Percentiles rank a stretch among this genome's conserved stretches.
Conservation (phyloP, 1,139 yeast genomes). For the Arxiozyma bovina region DNA sequence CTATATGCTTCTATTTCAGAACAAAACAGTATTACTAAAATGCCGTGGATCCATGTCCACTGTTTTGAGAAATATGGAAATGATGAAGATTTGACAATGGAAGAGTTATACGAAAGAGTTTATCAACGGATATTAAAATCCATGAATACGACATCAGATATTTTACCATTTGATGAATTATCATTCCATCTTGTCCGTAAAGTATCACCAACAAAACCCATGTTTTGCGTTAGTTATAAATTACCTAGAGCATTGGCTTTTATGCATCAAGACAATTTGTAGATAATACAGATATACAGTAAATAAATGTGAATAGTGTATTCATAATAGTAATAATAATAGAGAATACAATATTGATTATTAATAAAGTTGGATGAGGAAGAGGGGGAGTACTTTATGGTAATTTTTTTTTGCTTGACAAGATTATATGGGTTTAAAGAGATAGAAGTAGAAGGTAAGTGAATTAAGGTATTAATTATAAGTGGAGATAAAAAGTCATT, state of each 20-base stretch:
- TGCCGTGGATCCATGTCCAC: conserved; percentile 80
- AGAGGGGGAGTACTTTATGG: no score
- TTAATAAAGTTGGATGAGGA: no score
- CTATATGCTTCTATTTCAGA: conserved; percentile 37
- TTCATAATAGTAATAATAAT: no score
- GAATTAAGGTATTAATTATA: no score
- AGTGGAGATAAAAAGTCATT: no score
- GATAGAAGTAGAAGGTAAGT: no score
- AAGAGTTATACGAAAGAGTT: conserved; percentile 56
- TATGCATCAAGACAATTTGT: not conserved
- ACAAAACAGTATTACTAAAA: conserved; percentile 37
- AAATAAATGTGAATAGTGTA: not conserved
- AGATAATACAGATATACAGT: not conserved
- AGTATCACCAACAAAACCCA: conserved; percentile 94
- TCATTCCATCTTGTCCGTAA: conserved; percentile 76
- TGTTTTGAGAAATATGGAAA: conserved; percentile 84
- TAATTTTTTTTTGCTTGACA: no score
- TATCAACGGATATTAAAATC: conserved; percentile 49
- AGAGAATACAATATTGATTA: not conserved
- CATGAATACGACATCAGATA: conserved; percentile 36
- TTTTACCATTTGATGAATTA: conserved; percentile 40
- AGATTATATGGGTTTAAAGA: no score
- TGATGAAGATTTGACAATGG: conserved; percentile 58
- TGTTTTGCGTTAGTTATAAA: conserved; percentile 79
- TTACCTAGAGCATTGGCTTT: conserved; percentile 78